phyloP scores from a whole-genome alignment of 148 eudicot species.

The Amaranthus cruentus region DNA sequence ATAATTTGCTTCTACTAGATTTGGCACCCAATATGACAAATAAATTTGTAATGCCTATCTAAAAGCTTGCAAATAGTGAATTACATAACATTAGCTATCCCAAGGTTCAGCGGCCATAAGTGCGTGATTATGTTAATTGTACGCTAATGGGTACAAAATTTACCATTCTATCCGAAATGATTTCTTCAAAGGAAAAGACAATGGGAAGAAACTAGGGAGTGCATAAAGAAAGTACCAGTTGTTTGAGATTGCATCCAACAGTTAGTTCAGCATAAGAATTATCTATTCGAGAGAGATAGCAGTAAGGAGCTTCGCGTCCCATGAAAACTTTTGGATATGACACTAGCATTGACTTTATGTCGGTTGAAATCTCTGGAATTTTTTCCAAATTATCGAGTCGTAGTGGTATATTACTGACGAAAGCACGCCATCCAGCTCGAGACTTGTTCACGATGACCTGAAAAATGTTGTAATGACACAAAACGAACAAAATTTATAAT shows the following conservation, averaged over 20 bases:
- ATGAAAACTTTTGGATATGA: slow-evolving; percentile 74
- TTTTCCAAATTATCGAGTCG: slow-evolving; percentile 54
- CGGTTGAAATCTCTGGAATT: slow-evolving; percentile 67
- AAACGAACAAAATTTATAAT: not conserved
- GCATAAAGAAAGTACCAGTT: slow-evolving; percentile 47
- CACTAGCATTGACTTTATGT: slow-evolving; percentile 66
- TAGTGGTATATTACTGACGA: slow-evolving; percentile 63
- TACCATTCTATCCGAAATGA: not conserved
- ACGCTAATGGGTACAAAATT: not conserved
- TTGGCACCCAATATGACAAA: not conserved
- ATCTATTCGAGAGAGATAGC: slow-evolving; percentile 74
- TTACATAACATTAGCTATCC: not conserved
- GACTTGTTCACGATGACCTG: slow-evolving; percentile 96
- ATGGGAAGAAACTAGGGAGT: not conserved
- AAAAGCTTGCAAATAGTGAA: not conserved
- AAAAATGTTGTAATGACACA: slow-evolving; percentile 7
- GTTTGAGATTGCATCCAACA: slow-evolving; percentile 86
- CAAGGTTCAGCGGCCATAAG: not conserved
- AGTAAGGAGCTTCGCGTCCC: slow-evolving; percentile 80
- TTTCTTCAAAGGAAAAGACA: not conserved
- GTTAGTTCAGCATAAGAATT: slow-evolving; percentile 75
- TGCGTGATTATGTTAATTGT: not conserved
- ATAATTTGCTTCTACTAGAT: not conserved
- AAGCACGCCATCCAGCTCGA: slow-evolving; percentile 76
- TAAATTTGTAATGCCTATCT: not conserved